Base-by-base conservation (phyloP, 768 basidiomycete genomes). In the Naganishia friedmannii region DNA sequence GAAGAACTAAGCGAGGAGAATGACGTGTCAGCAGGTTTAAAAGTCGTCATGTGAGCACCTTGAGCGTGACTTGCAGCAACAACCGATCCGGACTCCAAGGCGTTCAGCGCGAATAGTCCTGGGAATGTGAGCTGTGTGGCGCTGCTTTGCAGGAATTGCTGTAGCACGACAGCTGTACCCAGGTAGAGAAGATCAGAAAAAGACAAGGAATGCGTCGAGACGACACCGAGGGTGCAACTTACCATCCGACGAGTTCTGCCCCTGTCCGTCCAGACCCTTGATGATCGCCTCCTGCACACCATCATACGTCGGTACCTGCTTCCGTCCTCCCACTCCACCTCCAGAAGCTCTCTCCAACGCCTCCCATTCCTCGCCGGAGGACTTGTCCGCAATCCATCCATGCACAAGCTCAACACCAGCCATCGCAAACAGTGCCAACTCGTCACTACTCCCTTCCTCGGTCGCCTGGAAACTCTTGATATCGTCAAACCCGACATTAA, bases 91-190 rank as follows among this genome's bases (percentile, higher is more conserved):
- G 84, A 83, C 17, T 80, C 67, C 37, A 86, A 76, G 3, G 79
- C 74, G 8, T 83, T 78, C 58, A 94, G 87, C 42, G 88, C 86
- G 79, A 93, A 93, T 39, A 94, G 85, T 0, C 93, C 93, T 66
- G 91, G 85, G 75, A 94, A 94, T 0, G 92, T 94, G 67, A 95
- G 80, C 76, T 96, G 93, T 1, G 91, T 91, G 70, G 86, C 85
- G 0, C 90, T 88, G 21, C 81, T 81, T 66, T 90, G 85, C 57
- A 96, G 83, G 69, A 78, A 81, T 8, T 53, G 19, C 21, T 71
- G 65, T 48, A 74, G 29, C 5, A 48, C 26, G 13, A 19, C 29
- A 15, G 68, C 68, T 69, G 21, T 19, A 55, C 13, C 1, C 42
- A n/a, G n/a, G n/a, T n/a, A n/a, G 29, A 29, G 4, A 66, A n/a